phyloP scores from a whole-genome alignment of 2,329 filamentous ascomycete species.

The Periconia sp. region DNA sequence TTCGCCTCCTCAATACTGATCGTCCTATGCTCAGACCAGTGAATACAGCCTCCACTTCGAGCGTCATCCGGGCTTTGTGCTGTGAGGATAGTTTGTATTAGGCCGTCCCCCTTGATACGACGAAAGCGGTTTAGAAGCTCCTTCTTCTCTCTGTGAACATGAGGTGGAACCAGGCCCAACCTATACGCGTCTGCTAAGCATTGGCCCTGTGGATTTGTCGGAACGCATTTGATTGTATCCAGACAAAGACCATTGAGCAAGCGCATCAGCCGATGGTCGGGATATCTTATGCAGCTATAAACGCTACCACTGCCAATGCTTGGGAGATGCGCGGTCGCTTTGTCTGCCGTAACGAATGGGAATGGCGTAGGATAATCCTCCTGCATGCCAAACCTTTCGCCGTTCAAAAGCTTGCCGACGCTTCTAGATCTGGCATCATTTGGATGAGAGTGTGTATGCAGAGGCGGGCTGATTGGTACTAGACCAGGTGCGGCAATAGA shows the following conservation, averaged over 20 bases:
- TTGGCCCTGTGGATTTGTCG: conserved; percentile 56
- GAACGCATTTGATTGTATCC: conserved; percentile 63
- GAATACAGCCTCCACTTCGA: conserved; percentile 62
- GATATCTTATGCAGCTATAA: conserved; percentile 67
- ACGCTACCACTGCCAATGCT: conserved; percentile 65
- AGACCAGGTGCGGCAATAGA: conserved; percentile 72
- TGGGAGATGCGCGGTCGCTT: conserved; percentile 68
- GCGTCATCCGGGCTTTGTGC: conserved; percentile 57
- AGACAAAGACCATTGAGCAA: conserved; percentile 37
- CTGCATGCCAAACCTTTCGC: conserved; percentile 62
- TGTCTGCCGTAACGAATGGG: conserved; percentile 57
- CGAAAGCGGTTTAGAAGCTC: conserved; percentile 51
- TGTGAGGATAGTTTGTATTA: conserved; percentile 71
- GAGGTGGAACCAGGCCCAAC: conserved; percentile 38
- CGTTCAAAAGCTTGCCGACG: conserved; percentile 57
- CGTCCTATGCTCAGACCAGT: conserved; percentile 69
- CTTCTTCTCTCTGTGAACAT: conserved; percentile 25
- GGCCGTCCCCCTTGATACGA: conserved; percentile 57
- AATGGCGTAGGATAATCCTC: conserved; percentile 64
- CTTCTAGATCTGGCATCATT: conserved; percentile 34
- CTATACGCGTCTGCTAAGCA: conserved; percentile 42
- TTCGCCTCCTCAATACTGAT: conserved; percentile 71
- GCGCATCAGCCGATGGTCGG: conserved; percentile 67
- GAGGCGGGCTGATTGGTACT: conserved; percentile 61
- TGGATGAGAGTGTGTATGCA: conserved; percentile 68